Conservation (phyloP, 164 flowering plant species). For the Brasenia schreberi region DNA sequence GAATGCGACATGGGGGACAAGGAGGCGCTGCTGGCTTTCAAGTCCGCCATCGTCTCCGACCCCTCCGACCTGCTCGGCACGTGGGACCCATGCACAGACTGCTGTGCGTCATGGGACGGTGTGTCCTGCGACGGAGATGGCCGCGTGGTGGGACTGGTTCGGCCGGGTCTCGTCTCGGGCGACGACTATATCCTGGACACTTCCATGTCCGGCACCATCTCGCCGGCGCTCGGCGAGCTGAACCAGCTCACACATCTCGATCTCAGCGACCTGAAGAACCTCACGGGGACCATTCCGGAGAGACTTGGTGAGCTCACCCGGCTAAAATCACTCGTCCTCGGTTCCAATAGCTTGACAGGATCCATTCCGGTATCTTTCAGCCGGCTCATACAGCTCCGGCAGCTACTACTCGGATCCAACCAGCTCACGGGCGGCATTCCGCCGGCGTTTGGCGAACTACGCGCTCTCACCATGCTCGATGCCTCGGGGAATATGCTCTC, state of each 20-base stretch:
- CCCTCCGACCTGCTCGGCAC: slow-evolving; percentile 26
- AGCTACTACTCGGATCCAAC: slow-evolving; percentile 33
- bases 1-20: slow-evolving; percentile 32
- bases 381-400: slow-evolving; percentile 22
- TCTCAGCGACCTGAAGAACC: slow-evolving; percentile 38
- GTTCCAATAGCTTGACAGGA: slow-evolving; percentile 39
- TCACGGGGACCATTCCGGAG: slow-evolving; percentile 43
- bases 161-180: slow-evolving; percentile 36
- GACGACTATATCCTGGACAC: slow-evolving; percentile 26
- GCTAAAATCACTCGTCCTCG: slow-evolving; percentile 28
- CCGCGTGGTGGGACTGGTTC: slow-evolving; percentile 40
- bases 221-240: slow-evolving; percentile 42
- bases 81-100: slow-evolving; percentile 37
- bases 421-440: slow-evolving; percentile 30
- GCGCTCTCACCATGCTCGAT: slow-evolving; percentile 24
- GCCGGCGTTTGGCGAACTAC: slow-evolving; percentile 13
- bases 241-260: slow-evolving; percentile 33
- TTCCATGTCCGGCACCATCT: slow-evolving; percentile 43
- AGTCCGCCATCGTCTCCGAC: slow-evolving; percentile 37
- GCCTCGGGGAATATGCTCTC: slow-evolving; percentile 36
- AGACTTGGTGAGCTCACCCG: slow-evolving; percentile 33
- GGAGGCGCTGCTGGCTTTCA: slow-evolving; percentile 46
- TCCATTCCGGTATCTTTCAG: slow-evolving; percentile 31
- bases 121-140: slow-evolving; percentile 32
- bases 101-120: slow-evolving; percentile 58